Evolutionary conservation across 192 early-diverging fungal genomes (phyloP).

Genomic region (Piromyces sp.): DNA sequence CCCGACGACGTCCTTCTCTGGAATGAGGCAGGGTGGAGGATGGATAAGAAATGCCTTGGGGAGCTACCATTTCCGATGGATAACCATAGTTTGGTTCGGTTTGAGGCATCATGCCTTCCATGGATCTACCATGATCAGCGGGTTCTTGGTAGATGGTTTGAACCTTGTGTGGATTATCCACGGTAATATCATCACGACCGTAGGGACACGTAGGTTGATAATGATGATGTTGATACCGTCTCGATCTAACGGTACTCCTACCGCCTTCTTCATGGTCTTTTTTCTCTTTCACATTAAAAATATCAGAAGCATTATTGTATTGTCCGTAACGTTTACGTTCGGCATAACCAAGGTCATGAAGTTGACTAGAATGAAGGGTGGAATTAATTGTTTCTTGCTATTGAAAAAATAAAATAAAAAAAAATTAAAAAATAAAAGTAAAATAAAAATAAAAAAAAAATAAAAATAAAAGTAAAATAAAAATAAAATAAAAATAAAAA

Average conservation of each 20-base stretch:
- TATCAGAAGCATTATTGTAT: not conserved
- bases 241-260: not conserved
- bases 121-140: not conserved
- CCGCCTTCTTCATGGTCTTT: not conserved
- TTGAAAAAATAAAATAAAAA: no score
- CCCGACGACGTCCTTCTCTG: not conserved
- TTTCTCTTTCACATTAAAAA: not conserved
- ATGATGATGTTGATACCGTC: not conserved
- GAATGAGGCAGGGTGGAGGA: not conserved
- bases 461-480: no score
- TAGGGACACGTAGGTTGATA: not conserved
- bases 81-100: not conserved
- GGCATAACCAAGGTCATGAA: not conserved
- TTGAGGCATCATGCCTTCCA: not conserved
- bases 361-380: not conserved
- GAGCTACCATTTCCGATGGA: not conserved
- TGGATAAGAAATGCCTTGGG: not conserved
- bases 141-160: not conserved
- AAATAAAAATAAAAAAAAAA: no score
- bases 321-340: not conserved
- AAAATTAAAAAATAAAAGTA: no score
- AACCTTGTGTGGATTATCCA: not conserved
- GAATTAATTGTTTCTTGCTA: not conserved
- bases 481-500: no score
- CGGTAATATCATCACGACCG: not conserved